Percentiles rank a stretch among this genome's conserved stretches.
Conservation (phyloP, 257 asterid species). For the Verbena officinalis region DNA sequence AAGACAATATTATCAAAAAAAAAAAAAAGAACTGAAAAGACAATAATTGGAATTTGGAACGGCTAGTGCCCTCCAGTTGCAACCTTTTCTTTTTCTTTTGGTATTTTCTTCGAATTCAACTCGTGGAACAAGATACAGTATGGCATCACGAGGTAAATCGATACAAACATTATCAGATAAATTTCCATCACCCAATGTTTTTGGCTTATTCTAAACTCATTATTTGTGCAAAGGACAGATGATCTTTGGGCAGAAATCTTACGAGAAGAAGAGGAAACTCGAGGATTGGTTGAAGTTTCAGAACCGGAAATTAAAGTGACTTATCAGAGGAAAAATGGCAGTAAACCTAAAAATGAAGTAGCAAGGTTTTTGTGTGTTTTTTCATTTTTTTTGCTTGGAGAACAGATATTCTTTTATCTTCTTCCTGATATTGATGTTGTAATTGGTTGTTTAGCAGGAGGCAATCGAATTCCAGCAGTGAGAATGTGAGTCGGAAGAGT, state of each 20-base stretch:
- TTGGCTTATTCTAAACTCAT: neutral
- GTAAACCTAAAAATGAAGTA: constrained; percentile 31
- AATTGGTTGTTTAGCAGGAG: constrained; percentile 47
- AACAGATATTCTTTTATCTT: neutral
- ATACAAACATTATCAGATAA: neutral
- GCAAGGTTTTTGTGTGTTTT: constrained; percentile 39
- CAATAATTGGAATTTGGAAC: constrained; percentile 10
- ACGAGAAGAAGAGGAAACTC: constrained; percentile 42
- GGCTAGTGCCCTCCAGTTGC: neutral
- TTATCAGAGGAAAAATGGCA: constrained; percentile 48
- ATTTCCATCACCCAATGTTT: neutral
- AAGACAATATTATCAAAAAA: too few relatives aligned
- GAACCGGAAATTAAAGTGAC: constrained; percentile 53
- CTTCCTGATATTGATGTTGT: neutral
- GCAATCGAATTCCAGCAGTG: constrained; percentile 52
- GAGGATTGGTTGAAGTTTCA: constrained; percentile 22
- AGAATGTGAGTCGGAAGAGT: constrained; percentile 47
- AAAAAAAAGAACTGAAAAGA: too few relatives aligned
- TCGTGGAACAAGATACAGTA: neutral
- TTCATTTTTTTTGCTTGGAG: neutral
- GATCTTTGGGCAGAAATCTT: constrained; percentile 64
- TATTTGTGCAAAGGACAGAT: constrained; percentile 38
- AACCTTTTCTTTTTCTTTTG: too few relatives aligned
- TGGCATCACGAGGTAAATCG: constrained; percentile 41
- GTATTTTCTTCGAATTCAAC: too few relatives aligned